Evolutionary conservation across 1,284 basidiomycete species (phyloP), one percentile per base, ranked within the genome.

Genomic region (Neotropicomus parvogracilis): DNA sequence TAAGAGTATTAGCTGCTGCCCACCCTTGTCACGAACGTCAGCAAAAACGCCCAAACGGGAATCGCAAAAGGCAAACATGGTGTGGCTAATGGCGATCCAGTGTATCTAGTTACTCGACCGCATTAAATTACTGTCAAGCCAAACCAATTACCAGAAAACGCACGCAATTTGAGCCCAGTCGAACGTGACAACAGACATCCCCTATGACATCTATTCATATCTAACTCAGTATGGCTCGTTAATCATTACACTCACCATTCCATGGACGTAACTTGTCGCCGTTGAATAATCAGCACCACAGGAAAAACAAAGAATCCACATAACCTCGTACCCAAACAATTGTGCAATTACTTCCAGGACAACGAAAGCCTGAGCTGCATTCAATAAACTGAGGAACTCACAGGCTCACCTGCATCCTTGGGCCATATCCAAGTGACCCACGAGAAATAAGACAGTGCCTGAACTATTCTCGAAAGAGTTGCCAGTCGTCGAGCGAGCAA

Each of bases 351-450:
- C 64, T 65, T 44, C 9, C 28, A 28, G 17, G 26, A 8, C 19
- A 8, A 43, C n/a, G n/a, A n/a, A n/a, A n/a, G n/a, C 17, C 10
- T 46, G 36, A 50, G 51, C 5, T 19, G 26, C 13, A n/a, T 13
- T 33, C 40, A 3, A 17, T 24, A 1, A n/a, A 19, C 19, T 2
- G 12, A 16, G 17, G 19, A 42, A 17, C 8, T 12, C 29, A 11
- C 1, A 14, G 12, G 49, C 64, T 54, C 46, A 68, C 63, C 61
- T 3, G 65, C 59, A 50, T 73, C 68, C 35, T 74, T 58, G 12
- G 78, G 78, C 28, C 65, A 68, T 54, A 81, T 80, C 80, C 80
- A 82, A 52, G 71, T 73, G 16, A 80, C 72, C 80, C 80, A 82
- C 55, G 75, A 77, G 62, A 81, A 81, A 51, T 68, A 72, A 11